phyloP scores from a whole-genome alignment of 148 eudicot genomes.

The Chenopodium quinoa region DNA sequence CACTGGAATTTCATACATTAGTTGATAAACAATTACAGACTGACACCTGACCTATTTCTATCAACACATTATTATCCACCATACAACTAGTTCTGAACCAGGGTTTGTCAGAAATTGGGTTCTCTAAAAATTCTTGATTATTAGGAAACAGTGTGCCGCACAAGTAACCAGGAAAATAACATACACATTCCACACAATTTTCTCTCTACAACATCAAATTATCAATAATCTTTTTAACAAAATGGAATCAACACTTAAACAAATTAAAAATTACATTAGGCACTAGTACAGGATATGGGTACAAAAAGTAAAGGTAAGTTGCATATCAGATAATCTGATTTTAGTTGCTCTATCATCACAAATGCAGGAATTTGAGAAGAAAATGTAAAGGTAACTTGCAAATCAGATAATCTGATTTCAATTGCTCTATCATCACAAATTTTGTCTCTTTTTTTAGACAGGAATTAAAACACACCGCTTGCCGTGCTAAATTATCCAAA shows the following conservation, averaged over 20 bases:
- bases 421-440: background rate
- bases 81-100: background rate
- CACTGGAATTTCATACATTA: background rate
- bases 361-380: background rate
- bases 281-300: background rate
- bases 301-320: background rate
- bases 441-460: background rate
- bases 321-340: background rate
- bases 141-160: background rate
- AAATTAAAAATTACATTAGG: background rate
- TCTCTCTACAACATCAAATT: too few species aligned
- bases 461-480: conserved; percentile 51
- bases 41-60: background rate
- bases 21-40: background rate
- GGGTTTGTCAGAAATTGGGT: background rate
- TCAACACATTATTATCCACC: background rate
- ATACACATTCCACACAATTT: background rate
- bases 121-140: background rate
- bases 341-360: background rate
- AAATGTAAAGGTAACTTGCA: background rate
- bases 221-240: too few species aligned
- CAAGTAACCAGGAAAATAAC: background rate
- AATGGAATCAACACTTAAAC: background rate
- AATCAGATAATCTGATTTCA: background rate
- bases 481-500: conserved; percentile 84